Base-by-base conservation (phyloP, 306 rosid genomes). In the Coriaria nepalensis region DNA sequence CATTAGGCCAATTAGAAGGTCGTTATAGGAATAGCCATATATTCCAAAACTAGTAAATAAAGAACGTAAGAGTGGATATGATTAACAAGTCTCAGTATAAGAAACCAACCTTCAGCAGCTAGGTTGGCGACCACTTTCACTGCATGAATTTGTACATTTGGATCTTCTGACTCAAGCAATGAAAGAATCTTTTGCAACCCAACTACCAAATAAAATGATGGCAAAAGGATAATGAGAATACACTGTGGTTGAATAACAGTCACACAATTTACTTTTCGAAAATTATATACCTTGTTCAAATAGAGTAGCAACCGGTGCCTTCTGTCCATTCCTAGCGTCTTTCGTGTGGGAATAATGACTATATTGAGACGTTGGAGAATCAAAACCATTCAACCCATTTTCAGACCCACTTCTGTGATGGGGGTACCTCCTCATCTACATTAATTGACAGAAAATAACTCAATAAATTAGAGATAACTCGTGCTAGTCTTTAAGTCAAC, bases 61-160 rank as follows among this genome's bases (percentile, higher is more conserved):
- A 48, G 40, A 55, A 43, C 13, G 53, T 38, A 40, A 52, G 35
- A 4, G 15, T 0, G 33, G 8, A 35, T 38, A 55, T 4, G 35
- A 15, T 7, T 36, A 4, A 64, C 9, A 50, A 6, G 39, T 8
- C 40, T 53, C 39, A 43, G 9, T 37, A 35, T 36, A 35, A 62
- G 45, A 50, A 42, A 15, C 72, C 55, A 65, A 77, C 98, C 98
- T 69, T 92, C 98, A 57, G 98, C 98, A 37, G 98, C 98, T 40
- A 92, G 69, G 74, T 92, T 92, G 71, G 98, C 98, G 51, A 90
- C 82, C 61, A 90, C 93, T 78, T 92, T 92, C 61, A 92, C 98
- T 35, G 98, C 98, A 81, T 92, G 96, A 63, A 92, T 79, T 37
- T 86, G 82, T 47, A 79, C 81, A 71, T 77, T 92, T 59, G 90